Evolutionary conservation across 1,284 basidiomycete genomes (phyloP), one percentile per base, ranked within the genome.

Genomic region (Ceratobasidium sp.): DNA sequence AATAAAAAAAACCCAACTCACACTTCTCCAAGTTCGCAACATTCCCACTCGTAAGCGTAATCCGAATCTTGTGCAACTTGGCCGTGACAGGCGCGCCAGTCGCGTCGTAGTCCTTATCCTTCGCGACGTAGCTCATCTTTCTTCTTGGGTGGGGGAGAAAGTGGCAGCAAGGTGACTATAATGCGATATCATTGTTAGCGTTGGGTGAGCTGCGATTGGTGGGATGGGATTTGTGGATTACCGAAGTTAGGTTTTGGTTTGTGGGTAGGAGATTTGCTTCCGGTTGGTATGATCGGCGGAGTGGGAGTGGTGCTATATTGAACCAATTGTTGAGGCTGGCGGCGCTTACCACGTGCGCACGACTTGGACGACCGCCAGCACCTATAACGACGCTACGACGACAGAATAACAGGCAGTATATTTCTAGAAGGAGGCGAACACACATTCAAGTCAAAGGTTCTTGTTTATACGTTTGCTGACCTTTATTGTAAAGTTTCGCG

Each of bases 61-160:
- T 99, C 80, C 98, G 90, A 86, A 99, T 99, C 90, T 98, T 98
- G 92, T 99, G 98, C 84, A 96, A 91, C 87, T 99, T 97, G 83
- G 94, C 91, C 79, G 90, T 87, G 76, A 93, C 88, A 78, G 91
- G 89, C 80, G 93, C 93, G 81, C 94, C 95, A 76, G 94, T 91
- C 81, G 95, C 95, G 80, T 97, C 96, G 87, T 96, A 96, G 84
- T 99, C 97, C 87, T 99, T 96, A 79, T 84, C 87, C 92, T 97
- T 98, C 90, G 97, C 95, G 95, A 98, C 97, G 94, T 97, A 96
- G 93, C 93, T 95, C 97, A 98, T 98, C 88, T 86, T 94, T 80
- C 77, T 79, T 82, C 65, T 79, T 75, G 79, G 87, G 89, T 89
- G 89, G 75, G 31, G 62, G 75, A 73, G 60, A 76, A 79, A 79